phyloP scores from a whole-genome alignment of 345 rosid species.

The Streptanthus diversifolius region DNA sequence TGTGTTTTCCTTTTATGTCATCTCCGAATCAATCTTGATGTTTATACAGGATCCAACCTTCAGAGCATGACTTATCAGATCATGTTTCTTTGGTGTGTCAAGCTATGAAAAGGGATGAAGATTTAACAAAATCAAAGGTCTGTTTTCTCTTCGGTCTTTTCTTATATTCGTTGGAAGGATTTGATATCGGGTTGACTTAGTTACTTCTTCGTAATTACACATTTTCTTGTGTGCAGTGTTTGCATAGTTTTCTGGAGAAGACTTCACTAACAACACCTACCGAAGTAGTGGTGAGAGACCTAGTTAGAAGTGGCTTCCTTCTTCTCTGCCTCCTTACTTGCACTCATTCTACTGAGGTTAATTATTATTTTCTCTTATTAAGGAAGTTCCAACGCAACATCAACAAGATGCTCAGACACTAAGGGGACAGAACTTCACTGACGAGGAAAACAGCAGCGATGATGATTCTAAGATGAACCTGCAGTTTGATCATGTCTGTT shows the following conservation, averaged over 20 bases:
- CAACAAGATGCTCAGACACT: slow-evolving; percentile 20
- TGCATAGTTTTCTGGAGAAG: slow-evolving; percentile 11
- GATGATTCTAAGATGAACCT: slow-evolving; percentile 15
- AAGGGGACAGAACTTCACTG: slow-evolving; percentile 24
- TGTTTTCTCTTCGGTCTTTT: slow-evolving; percentile 21
- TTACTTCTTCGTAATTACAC: not conserved
- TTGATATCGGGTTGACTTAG: not conserved
- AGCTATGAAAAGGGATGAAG: slow-evolving; percentile 48
- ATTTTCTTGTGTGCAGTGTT: slow-evolving; percentile 13
- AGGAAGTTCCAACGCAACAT: slow-evolving; percentile 15
- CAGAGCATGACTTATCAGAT: slow-evolving; percentile 45
- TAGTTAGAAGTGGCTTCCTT: not conserved
- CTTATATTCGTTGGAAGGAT: not conserved
- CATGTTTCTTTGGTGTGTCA: slow-evolving; percentile 44
- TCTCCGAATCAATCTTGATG: not conserved
- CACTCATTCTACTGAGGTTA: slow-evolving; percentile 6
- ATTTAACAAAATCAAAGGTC: slow-evolving; percentile 53
- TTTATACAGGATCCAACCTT: slow-evolving; percentile 40
- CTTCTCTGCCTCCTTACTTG: slow-evolving; percentile 1
- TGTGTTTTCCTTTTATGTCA: not conserved
- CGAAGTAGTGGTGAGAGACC: slow-evolving; percentile 18
- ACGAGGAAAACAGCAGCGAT: slow-evolving; percentile 32
- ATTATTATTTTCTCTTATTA: not conserved
- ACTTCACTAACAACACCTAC: slow-evolving; percentile 16
- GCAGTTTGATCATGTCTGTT: slow-evolving; percentile 54